phyloP scores from a whole-genome alignment of 805 yeast species.

The Candida easanensis region DNA sequence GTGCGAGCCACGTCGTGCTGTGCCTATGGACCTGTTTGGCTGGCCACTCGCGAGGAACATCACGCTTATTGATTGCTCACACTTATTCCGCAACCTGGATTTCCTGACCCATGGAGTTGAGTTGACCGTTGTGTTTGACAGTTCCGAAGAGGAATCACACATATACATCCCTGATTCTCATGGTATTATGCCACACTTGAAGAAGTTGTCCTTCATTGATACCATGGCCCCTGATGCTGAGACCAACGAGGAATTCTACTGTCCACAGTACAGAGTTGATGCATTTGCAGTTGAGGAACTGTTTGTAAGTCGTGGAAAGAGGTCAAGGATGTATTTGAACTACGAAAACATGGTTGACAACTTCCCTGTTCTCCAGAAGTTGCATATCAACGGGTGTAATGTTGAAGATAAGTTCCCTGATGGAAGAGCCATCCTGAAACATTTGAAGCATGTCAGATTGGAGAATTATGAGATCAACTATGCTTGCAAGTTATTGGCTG shows the following conservation, averaged over 20 bases:
- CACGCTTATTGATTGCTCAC: conserved; percentile 3
- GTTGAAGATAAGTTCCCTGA: conserved; percentile 1
- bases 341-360: conserved; percentile 1
- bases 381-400: conserved; percentile 3
- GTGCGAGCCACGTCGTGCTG: background rate
- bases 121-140: conserved; percentile 1
- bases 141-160: background rate
- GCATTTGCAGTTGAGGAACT: conserved; percentile 1
- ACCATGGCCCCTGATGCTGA: background rate
- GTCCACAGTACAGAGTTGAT: conserved; percentile 1
- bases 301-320: background rate
- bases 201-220: conserved; percentile 6
- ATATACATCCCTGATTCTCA: background rate
- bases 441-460: background rate
- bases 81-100: conserved; percentile 2
- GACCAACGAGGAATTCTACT: background rate
- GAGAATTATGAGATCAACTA: background rate
- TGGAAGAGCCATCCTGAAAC: background rate
- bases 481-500: background rate
- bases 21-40: conserved; percentile 3
- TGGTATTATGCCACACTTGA: conserved; percentile 1
- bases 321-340: conserved; percentile 2
- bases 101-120: background rate
- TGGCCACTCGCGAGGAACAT: conserved; percentile 8
- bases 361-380: conserved; percentile 3